These are phyloP conservation scores for Phaffia australis DNA, from an alignment of 768 basidiomycete genomes.

Conservation along the genomic window DNA sequence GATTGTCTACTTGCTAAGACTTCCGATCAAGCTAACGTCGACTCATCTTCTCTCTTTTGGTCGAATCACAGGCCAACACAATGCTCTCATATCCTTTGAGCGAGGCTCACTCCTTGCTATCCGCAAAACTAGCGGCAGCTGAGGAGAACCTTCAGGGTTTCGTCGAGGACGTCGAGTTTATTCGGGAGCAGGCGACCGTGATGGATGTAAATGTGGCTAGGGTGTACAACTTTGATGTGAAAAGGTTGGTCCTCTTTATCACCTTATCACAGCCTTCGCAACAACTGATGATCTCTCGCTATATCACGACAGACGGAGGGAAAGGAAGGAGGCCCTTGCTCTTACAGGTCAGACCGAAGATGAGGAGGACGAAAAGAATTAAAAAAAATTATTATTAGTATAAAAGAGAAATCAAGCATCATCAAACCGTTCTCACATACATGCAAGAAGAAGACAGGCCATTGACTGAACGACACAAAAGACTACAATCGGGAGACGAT, in stretches of 20 bases:
- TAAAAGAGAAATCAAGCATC: too few relatives aligned
- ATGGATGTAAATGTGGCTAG: conserved; percentile 95
- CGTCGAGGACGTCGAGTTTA: conserved; percentile 78
- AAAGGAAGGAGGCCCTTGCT: too few relatives aligned
- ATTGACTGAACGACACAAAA: too few relatives aligned
- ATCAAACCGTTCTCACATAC: too few relatives aligned
- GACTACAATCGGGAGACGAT: too few relatives aligned
- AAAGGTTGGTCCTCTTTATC: conserved; percentile 39
- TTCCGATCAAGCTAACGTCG: neutral
- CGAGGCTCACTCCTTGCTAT: conserved; percentile 61
- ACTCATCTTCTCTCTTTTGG: neutral
- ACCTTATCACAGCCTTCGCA: too few relatives aligned
- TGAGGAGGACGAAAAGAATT: too few relatives aligned
- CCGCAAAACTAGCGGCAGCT: conserved; percentile 62
- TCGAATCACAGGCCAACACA: conserved; percentile 65
- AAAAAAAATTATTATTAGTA: too few relatives aligned
- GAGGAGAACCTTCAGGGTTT: conserved; percentile 55
- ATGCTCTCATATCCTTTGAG: conserved; percentile 89
- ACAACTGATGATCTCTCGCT: too few relatives aligned
- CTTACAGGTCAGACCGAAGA: too few relatives aligned
- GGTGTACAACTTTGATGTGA: conserved; percentile 94
- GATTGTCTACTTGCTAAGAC: conserved; percentile 19
- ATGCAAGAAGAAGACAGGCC: too few relatives aligned
- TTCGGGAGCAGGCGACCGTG: conserved; percentile 86
- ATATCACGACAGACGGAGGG: too few relatives aligned